A percentile compares a stretch with the other conserved stretches of the same genome.
Conservation (phyloP, 129 eudicot genomes). For the Rutidosis leptorrhynchoides region DNA sequence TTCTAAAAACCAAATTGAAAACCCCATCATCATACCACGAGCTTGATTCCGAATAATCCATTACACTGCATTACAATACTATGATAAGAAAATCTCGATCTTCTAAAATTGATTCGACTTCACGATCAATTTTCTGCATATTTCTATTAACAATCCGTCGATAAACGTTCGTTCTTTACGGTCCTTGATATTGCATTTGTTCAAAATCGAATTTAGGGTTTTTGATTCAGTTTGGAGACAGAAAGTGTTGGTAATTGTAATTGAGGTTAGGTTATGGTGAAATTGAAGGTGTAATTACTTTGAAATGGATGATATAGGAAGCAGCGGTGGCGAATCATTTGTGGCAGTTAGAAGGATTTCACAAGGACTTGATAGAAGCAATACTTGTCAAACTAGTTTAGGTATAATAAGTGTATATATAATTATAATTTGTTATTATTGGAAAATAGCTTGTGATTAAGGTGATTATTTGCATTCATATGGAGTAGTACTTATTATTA, state of each 20-base stretch:
- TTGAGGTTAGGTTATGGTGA: constrained; percentile 15
- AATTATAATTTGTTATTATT: constrained; percentile 10
- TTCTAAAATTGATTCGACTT: neutral
- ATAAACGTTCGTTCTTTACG: constrained; percentile 12
- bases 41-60: neutral
- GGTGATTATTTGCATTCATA: neutral
- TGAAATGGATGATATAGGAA: constrained; percentile 81
- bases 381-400: constrained; percentile 66
- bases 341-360: constrained; percentile 95
- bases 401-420: constrained; percentile 34
- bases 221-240: constrained; percentile 1
- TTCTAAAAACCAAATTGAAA: no score
- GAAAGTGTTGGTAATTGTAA: neutral
- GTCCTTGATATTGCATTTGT: constrained; percentile 17
- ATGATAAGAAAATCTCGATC: neutral
- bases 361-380: constrained; percentile 71
- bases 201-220: constrained; percentile 17
- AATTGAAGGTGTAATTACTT: constrained; percentile 13
- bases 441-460: neutral
- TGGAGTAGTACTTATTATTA: neutral
- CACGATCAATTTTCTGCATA: constrained; percentile 6
- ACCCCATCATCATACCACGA: no score
- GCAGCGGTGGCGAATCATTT: constrained; percentile 83
- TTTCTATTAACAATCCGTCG: constrained; percentile 2
- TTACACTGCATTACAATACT: neutral